Conservation (phyloP, 331 rosid species). For the Pyracantha coccinea region DNA sequence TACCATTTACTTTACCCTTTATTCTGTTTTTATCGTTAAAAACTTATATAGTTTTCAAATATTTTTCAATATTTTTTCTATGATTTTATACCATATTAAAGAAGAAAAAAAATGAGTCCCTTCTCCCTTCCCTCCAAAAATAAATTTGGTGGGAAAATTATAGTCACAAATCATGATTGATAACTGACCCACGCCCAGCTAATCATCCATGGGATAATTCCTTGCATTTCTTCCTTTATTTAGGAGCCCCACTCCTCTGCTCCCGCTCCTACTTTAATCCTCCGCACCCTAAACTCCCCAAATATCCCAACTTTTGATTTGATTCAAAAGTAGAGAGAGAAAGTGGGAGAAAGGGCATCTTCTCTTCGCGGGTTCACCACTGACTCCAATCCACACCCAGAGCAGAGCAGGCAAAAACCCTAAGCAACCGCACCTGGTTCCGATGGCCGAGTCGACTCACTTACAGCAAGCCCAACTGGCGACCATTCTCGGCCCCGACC, state of each 20-base stretch:
- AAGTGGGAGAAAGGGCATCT: not conserved
- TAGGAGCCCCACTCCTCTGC: not conserved
- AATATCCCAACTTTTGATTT: not conserved
- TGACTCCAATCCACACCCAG: not conserved
- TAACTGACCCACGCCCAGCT: not conserved
- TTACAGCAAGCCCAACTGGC: slow-evolving; percentile 33
- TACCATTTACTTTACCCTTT: no score
- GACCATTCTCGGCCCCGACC: slow-evolving; percentile 36
- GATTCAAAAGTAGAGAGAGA: not conserved
- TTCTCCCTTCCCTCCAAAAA: not conserved
- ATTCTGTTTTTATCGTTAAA: no score
- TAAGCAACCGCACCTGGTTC: not conserved
- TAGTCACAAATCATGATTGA: not conserved
- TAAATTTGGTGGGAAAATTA: not conserved
- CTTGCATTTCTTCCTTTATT: not conserved
- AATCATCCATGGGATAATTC: not conserved
- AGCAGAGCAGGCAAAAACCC: not conserved
- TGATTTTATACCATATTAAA: no score
- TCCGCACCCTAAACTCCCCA: not conserved
- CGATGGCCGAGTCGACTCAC: slow-evolving; percentile 31
- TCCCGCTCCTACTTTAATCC: not conserved
- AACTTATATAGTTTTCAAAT: no score
- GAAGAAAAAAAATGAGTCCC: not conserved
- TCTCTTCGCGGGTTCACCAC: not conserved
- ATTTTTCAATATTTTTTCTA: no score